Conservation (phyloP, 345 rosid genomes). For the Sisymbrium irio region DNA sequence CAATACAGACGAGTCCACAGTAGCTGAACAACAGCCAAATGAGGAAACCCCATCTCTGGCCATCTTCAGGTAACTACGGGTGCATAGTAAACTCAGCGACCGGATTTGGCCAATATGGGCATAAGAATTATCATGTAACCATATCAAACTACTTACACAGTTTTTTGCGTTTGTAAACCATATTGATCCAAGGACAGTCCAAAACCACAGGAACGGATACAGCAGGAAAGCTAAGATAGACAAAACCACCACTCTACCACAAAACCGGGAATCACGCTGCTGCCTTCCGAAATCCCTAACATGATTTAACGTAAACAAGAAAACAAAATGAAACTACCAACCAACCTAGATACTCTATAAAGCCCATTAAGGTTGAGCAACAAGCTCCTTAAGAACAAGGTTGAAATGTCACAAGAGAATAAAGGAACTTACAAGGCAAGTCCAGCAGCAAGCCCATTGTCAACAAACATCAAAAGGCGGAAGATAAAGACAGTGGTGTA, state of each 20-base stretch:
- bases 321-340: background rate
- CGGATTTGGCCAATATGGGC: background rate
- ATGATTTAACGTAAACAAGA: background rate
- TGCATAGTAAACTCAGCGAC: background rate
- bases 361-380: background rate
- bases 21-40: slow-evolving; percentile 87
- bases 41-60: slow-evolving; percentile 91
- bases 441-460: slow-evolving; percentile 81
- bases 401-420: background rate
- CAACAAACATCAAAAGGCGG: slow-evolving; percentile 81
- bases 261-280: slow-evolving; percentile 82
- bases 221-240: slow-evolving; percentile 60
- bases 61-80: slow-evolving; percentile 73
- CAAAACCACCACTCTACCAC: slow-evolving; percentile 74
- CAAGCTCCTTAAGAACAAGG: background rate
- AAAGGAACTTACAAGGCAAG: slow-evolving; percentile 73
- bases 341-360: background rate
- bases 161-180: slow-evolving; percentile 68
- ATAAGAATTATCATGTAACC: background rate
- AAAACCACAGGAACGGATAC: slow-evolving; percentile 84
- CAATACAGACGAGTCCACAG: slow-evolving; percentile 69
- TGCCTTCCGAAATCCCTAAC: slow-evolving; percentile 90
- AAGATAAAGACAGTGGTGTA: slow-evolving; percentile 74
- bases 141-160: slow-evolving; percentile 57
- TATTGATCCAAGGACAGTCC: slow-evolving; percentile 77